Evolutionary conservation across 2,329 filamentous ascomycete species (phyloP).

Genomic region (Diaporthe vexans): DNA sequence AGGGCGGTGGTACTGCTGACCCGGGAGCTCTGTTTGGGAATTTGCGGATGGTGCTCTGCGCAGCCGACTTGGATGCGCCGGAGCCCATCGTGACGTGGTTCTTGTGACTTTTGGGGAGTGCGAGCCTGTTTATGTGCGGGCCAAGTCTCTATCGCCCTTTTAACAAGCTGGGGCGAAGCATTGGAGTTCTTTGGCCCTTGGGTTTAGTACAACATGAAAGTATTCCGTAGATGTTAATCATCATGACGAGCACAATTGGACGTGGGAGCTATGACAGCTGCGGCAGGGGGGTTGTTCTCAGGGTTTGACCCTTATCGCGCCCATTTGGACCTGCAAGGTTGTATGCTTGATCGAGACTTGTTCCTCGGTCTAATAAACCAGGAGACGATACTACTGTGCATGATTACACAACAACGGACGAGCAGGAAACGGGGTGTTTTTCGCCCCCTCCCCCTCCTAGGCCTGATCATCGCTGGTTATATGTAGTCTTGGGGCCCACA

Average conservation of each 20-base stretch:
- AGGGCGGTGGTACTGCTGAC: constrained; percentile 38
- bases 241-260: constrained; percentile 38
- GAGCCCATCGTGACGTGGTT: constrained; percentile 37
- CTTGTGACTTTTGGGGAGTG: neutral
- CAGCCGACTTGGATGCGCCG: constrained; percentile 40
- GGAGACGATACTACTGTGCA: neutral
- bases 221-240: neutral
- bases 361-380: neutral
- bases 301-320: constrained; percentile 7
- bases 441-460: neutral
- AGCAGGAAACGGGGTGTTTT: too few relatives aligned
- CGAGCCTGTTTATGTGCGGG: too few relatives aligned
- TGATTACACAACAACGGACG: neutral
- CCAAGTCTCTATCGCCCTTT: neutral
- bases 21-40: constrained; percentile 49
- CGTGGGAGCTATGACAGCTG: neutral
- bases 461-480: too few relatives aligned
- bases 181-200: neutral
- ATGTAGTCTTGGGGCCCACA: neutral
- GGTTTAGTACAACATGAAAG: neutral
- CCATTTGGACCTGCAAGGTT: neutral
- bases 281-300: neutral
- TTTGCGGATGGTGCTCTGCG: constrained; percentile 42
- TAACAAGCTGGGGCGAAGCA: neutral
- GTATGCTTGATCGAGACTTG: neutral